Conservation (phyloP, 495 filamentous ascomycete genomes). For the Sporormia fimetaria region DNA sequence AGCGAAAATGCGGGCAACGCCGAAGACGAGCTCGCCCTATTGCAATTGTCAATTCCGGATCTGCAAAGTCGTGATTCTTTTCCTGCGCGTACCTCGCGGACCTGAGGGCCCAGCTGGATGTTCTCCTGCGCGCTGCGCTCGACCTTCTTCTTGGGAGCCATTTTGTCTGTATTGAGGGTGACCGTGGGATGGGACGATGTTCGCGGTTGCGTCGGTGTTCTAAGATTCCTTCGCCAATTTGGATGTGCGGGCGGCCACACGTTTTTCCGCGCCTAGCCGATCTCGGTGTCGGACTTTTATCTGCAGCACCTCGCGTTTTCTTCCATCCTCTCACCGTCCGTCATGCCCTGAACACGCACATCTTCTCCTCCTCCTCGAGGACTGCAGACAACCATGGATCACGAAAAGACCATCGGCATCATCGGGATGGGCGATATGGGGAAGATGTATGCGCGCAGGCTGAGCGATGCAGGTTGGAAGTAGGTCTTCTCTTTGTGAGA, state of each 20-base stretch:
- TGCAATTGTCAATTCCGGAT: slow-evolving; percentile 2
- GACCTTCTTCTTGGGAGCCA: slow-evolving; percentile 68
- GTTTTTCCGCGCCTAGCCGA: slow-evolving; percentile 11
- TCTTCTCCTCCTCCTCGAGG: neutral
- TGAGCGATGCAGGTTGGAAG: slow-evolving; percentile 92
- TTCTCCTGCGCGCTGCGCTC: slow-evolving; percentile 76
- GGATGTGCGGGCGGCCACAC: slow-evolving; percentile 1
- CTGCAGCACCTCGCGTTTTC: neutral
- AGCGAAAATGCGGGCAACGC: slow-evolving; percentile 97
- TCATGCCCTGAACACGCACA: slow-evolving; percentile 12
- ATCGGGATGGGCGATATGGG: slow-evolving; percentile 99
- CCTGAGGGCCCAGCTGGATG: slow-evolving; percentile 93
- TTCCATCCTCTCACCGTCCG: slow-evolving; percentile 2
- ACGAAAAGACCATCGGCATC: slow-evolving; percentile 51
- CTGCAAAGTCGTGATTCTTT: neutral
- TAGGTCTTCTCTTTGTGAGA: slow-evolving; percentile 37
- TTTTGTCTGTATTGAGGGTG: slow-evolving; percentile 11
- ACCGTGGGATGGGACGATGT: slow-evolving; percentile 4
- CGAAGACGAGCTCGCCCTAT: slow-evolving; percentile 91
- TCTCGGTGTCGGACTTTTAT: neutral
- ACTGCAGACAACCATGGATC: slow-evolving; percentile 17
- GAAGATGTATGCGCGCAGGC: slow-evolving; percentile 88
- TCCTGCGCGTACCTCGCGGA: slow-evolving; percentile 60
- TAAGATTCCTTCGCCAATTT: slow-evolving; percentile 1
- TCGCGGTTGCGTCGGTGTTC: neutral